Percentiles rank a stretch among this genome's conserved stretches.
These are phyloP conservation scores for Sugiyamaella floridensis DNA, from an alignment of 805 yeast species.

Conservation along the genomic window DNA sequence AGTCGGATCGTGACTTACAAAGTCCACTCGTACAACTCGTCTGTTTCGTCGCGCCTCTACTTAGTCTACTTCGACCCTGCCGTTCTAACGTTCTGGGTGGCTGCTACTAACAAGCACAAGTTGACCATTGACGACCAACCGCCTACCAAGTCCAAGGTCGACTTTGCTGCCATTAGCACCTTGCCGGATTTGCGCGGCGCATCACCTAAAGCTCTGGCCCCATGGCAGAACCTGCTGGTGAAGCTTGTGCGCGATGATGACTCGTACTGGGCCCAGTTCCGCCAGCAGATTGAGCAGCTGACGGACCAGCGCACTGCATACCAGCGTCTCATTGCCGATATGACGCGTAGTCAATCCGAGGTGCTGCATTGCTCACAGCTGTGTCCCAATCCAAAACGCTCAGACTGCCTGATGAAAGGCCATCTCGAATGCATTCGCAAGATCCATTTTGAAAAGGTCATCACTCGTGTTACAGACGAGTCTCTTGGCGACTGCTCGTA, in stretches of 20 bases:
- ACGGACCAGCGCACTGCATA: slow-evolving; percentile 8
- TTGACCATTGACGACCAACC: not conserved
- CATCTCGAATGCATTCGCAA: slow-evolving; percentile 18
- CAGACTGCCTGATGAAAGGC: slow-evolving; percentile 16
- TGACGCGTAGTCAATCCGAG: slow-evolving; percentile 6
- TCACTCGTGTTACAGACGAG: slow-evolving; percentile 51
- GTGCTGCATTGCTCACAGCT: slow-evolving; percentile 16
- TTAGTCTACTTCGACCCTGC: slow-evolving; percentile 9
- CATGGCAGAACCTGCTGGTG: not conserved
- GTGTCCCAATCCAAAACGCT: slow-evolving; percentile 14
- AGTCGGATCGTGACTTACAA: not conserved
- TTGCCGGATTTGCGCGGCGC: not conserved
- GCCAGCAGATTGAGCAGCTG: slow-evolving; percentile 5
- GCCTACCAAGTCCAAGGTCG: not conserved
- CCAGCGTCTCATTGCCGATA: slow-evolving; percentile 9
- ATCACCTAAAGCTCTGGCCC: not conserved
- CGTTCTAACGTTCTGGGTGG: slow-evolving; percentile 1
- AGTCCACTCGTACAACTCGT: not conserved
- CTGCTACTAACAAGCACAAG: not conserved
- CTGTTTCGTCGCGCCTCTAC: not conserved
- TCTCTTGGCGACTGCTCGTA: slow-evolving; percentile 86
- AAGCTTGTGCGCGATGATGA: not conserved
- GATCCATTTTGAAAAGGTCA: slow-evolving; percentile 31
- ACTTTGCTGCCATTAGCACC: not conserved
- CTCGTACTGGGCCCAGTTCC: not conserved